Evolutionary conservation across 345 rosid genomes (phyloP).

Genomic region (Acer campestre): DNA sequence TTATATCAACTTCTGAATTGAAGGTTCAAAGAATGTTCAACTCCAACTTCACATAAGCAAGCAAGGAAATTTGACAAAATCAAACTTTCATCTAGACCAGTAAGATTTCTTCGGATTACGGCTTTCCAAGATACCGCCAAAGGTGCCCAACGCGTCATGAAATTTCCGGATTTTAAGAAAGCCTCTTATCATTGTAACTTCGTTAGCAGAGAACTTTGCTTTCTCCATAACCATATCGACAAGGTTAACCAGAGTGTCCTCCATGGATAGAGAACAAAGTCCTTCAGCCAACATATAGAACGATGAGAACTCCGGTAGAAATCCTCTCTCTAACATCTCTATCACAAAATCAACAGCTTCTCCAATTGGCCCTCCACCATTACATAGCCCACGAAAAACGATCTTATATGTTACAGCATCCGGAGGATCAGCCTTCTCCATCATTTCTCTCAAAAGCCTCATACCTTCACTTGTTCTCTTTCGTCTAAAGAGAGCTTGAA

Average conservation of each 20-base stretch:
- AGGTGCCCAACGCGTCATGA: slow-evolving; percentile 70
- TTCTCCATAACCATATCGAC: slow-evolving; percentile 67
- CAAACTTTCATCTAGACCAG: slow-evolving; percentile 38
- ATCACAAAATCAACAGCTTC: slow-evolving; percentile 82
- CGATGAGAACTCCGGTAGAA: slow-evolving; percentile 71
- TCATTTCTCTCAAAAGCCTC: slow-evolving; percentile 86
- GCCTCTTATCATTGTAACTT: slow-evolving; percentile 68
- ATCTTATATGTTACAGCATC: slow-evolving; percentile 63
- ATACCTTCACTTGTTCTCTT: slow-evolving; percentile 67
- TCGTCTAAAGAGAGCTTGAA: slow-evolving; percentile 69
- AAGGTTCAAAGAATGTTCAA: background rate
- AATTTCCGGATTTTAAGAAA: slow-evolving; percentile 69
- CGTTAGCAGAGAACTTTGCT: slow-evolving; percentile 57
- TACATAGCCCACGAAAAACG: slow-evolving; percentile 76
- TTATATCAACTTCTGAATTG: background rate
- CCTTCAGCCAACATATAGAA: slow-evolving; percentile 90
- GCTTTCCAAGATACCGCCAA: slow-evolving; percentile 57
- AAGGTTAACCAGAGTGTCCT: slow-evolving; percentile 61
- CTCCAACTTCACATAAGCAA: background rate
- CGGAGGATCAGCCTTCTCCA: slow-evolving; percentile 54
- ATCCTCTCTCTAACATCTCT: slow-evolving; percentile 74
- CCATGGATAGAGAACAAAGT: slow-evolving; percentile 68
- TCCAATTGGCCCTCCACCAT: slow-evolving; percentile 73
- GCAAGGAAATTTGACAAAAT: background rate
- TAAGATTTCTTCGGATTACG: slow-evolving; percentile 38